Base-by-base conservation (phyloP, 2,329 filamentous ascomycete genomes). In the Volutella citrinella region DNA sequence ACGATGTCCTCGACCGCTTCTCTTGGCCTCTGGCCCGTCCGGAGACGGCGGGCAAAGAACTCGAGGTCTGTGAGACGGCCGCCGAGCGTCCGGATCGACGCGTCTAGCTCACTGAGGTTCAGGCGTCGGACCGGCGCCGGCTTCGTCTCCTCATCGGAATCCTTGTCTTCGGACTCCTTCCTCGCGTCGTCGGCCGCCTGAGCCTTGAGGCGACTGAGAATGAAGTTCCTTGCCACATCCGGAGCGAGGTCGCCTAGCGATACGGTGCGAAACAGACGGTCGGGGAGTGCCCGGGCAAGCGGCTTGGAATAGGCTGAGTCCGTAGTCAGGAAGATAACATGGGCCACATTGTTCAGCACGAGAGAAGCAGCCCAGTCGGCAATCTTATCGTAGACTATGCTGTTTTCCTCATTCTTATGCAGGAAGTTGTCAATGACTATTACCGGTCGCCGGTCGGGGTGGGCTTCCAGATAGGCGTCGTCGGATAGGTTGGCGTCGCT, bases 31-130 rank as follows among this genome's bases (percentile, higher is more conserved):
- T 96, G 89, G 12, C 93, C 91, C 1, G 84, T 80, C 63, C 88
- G 87, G 50, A 98, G 84, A 13, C 93, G 78, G 21, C 91, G 80
- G n/a, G 90, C 85, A 26, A 98, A 78, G 55, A 93, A 94, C 56
- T 97, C 91, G 14, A 98, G 80, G 55, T 98, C 93, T 0, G 89
- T 95, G n/a, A 98, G 74, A 5, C 93, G 86, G 3, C 93, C 93
- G 15, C 93, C 93, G 3, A 98, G 74, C 1, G 82, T 76, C 18
- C 81, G 76, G 45, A 97, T 94, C 48, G 86, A 90, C 18, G 74
- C 74, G 52, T 96, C 89, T 3, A 98, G 74, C 43, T 90, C 86
- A 2, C 63, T 59, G 7, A 93, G 68, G 43, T 89, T 59, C 4
- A 59, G 56, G 3, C 57, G 51, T 12, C 34, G 33, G 14, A 39